Percentiles rank a stretch among this genome's conserved stretches.
These are phyloP conservation scores for Ophiostoma montium DNA, from an alignment of 2,329 filamentous ascomycete species.

Conservation along the genomic window DNA sequence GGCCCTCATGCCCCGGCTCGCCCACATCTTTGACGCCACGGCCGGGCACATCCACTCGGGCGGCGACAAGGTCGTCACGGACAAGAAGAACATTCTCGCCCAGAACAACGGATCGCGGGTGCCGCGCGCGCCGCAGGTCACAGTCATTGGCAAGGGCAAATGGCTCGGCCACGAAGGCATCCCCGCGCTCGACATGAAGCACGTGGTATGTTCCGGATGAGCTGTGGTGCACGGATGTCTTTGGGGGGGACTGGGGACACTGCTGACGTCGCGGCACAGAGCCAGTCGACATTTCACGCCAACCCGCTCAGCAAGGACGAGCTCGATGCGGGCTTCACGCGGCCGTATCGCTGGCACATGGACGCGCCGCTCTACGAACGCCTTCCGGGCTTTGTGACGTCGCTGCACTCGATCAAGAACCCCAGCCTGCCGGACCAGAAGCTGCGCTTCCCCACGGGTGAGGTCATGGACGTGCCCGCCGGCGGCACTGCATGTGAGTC, in stretches of 20 bases:
- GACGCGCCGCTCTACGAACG: slow-evolving; percentile 29
- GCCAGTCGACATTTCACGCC: slow-evolving; percentile 16
- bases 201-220: background rate
- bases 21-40: background rate
- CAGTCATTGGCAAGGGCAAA: background rate
- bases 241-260: no score
- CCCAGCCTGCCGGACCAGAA: slow-evolving; percentile 14
- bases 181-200: background rate
- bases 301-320: slow-evolving; percentile 20
- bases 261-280: background rate
- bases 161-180: background rate
- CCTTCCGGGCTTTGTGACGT: slow-evolving; percentile 19
- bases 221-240: no score
- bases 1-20: background rate
- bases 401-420: slow-evolving; percentile 24
- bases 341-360: slow-evolving; percentile 35
- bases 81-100: background rate
- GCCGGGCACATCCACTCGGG: background rate
- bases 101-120: background rate
- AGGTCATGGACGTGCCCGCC: slow-evolving; percentile 25
- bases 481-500: slow-evolving; percentile 25
- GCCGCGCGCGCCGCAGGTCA: background rate
- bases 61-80: background rate
- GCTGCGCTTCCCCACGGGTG: slow-evolving; percentile 14
- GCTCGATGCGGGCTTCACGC: slow-evolving; percentile 26